A percentile compares a stretch with the other conserved stretches of the same genome.
Conservation (phyloP, 805 yeast species). For the Naumovozyma castellii region DNA sequence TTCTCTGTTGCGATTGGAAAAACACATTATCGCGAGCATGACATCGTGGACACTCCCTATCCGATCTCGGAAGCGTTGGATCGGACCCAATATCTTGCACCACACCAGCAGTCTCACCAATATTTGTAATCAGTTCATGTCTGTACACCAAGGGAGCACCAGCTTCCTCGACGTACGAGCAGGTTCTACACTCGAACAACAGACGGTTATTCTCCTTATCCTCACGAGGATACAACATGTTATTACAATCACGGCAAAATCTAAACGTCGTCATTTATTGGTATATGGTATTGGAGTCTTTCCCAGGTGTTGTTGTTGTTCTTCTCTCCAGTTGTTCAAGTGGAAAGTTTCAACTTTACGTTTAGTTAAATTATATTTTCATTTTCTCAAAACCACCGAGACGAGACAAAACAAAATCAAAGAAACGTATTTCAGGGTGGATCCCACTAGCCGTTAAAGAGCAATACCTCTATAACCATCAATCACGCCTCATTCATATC, state of each 20-base stretch:
- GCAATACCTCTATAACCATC: too few relatives aligned
- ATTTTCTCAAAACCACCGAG: too few relatives aligned
- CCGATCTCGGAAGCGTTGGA: constrained; percentile 95
- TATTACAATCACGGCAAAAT: constrained; percentile 93
- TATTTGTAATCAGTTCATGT: constrained; percentile 83
- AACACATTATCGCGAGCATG: constrained; percentile 85
- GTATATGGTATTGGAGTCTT: not conserved
- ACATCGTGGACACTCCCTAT: constrained; percentile 88
- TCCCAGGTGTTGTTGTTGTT: not conserved
- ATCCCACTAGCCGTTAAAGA: too few relatives aligned
- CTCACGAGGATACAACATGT: constrained; percentile 95
- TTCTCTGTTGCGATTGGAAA: constrained; percentile 91
- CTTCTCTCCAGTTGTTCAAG: not conserved
- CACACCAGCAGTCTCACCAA: constrained; percentile 93
- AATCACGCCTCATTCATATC: not conserved
- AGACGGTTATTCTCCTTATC: constrained; percentile 65
- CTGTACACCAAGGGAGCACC: constrained; percentile 80
- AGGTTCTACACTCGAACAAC: constrained; percentile 87
- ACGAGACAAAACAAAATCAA: not conserved
- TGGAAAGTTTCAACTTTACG: too few relatives aligned
- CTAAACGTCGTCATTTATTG: constrained; percentile 85
- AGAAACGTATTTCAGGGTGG: too few relatives aligned
- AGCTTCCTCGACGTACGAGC: constrained; percentile 88
- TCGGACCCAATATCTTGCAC: constrained; percentile 92
- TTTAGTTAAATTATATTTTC: too few relatives aligned